Percentiles rank a stretch among this genome's conserved stretches.
Conservation (phyloP, 129 eudicot species). For the Arctium minus region DNA sequence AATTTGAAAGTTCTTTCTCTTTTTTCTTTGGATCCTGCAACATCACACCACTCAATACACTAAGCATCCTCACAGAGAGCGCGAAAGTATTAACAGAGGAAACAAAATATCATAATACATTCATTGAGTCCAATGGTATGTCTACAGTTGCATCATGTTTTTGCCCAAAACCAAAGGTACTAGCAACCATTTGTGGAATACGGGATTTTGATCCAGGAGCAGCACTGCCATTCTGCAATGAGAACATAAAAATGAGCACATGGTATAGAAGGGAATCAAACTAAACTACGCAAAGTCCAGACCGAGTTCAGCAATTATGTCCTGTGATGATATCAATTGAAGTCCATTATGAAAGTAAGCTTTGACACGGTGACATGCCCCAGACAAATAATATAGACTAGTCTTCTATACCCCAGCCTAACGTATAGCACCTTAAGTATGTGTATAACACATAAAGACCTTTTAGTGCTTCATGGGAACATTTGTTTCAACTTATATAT, state of each 20-base stretch:
- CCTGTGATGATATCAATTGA: not conserved
- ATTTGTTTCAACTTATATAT: too few relatives aligned
- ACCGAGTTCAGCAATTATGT: not conserved
- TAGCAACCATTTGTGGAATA: slow-evolving; percentile 38
- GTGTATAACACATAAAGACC: not conserved
- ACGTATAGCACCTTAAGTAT: not conserved
- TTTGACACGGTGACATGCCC: not conserved
- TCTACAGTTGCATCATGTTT: slow-evolving; percentile 78
- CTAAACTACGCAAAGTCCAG: not conserved
- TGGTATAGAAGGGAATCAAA: not conserved
- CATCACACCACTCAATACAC: not conserved
- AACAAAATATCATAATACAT: slow-evolving; percentile 37
- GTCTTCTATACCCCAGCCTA: not conserved
- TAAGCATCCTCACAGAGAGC: slow-evolving; percentile 18
- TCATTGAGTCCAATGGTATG: slow-evolving; percentile 63
- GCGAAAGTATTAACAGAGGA: not conserved
- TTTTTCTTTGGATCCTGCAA: slow-evolving; percentile 69
- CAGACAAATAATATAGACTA: not conserved
- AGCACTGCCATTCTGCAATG: slow-evolving; percentile 50
- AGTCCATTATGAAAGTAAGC: not conserved
- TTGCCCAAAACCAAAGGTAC: slow-evolving; percentile 63
- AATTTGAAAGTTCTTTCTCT: slow-evolving; percentile 69
- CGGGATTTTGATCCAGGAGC: slow-evolving; percentile 62
- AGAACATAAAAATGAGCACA: not conserved
- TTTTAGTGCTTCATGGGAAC: not conserved